Evolutionary conservation across 495 filamentous ascomycete species (phyloP), one percentile per base, ranked within the genome.

Genomic region (Penicillium cinerascens): DNA sequence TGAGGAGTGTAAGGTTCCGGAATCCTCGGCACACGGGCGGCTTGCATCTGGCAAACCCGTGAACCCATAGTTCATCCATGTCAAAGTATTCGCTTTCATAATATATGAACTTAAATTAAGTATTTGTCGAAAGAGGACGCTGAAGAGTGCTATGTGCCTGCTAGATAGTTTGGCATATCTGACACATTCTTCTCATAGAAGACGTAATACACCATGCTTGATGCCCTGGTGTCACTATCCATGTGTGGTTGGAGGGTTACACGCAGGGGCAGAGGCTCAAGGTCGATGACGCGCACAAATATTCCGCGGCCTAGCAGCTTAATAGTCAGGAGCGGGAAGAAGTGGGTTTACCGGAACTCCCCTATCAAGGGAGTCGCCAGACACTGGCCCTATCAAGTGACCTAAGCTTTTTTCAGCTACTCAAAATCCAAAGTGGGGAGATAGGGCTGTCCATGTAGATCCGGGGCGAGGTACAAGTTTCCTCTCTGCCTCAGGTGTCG

Each of bases 221-320:
- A 15, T 25, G 13, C 15, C 15, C 6, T 4, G 17, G 18, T n/a
- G 8, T 23, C 10, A 10, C 2, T 17, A n/a, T 10, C n/a, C 3
- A 15, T 15, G 33, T 42, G 23, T 48, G 36, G 44, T 42, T 25
- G 11, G 47, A 54, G 43, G 57, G 57, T 60, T 60, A 53, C 57
- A 60, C 44, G 13, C 42, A 27, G 11, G 20, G 17, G 9, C 47
- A 37, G 23, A 17, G 4, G 39, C n/a, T 1, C 4, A 13, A 5
- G 16, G 44, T 66, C 60, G 44, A 66, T 66, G 63, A 66, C 63
- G 63, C 60, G 60, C 63, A 63, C 63, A 57, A 52, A n/a, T 42
- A 43, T 13, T 21, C 25, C 13, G 33, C 44, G 15, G n/a, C 16
- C 13, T 6, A 11, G 38, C 36, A 20, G 16, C 17, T 39, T 7